Evolutionary conservation across 805 yeast genomes (phyloP), one percentile per base, ranked within the genome.

Genomic region (Candida piceae): DNA sequence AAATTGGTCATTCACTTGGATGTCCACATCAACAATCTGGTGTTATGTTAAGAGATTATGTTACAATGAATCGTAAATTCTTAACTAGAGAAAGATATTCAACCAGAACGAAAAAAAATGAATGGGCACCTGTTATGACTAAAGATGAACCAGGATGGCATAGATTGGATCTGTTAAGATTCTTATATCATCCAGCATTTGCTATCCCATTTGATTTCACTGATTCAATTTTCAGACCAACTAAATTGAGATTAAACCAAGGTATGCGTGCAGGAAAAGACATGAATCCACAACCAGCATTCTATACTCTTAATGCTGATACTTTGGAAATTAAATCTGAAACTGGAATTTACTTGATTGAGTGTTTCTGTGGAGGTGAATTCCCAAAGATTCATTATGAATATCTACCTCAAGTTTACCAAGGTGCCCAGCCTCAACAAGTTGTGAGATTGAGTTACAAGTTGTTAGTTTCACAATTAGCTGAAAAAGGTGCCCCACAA

Each of bases 1-100:
- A 90, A 56, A 81, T 90, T 35, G 97, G 98, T 1, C 97, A 90
- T 57, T 64, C 77, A 19, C 66, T 90, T 29, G 96, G 96, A 1
- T 84, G 90, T 45, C 97, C 97, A 1, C 97, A 90, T 61, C 93
- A 88, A 58, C 84, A 80, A 11, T 66, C 71, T 46, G 97, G 97
- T 15, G 83, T 90, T 19, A 93, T 90, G 97, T 62, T 87, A 26
- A 69, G 97, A 40, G 96, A 84, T 40, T 93, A 89, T 55, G 68
- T 79, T 16, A 76, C 80, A 40, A 74, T 87, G 70, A 84, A 88
- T 58, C 70, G 97, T 40, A 76, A 86, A 9, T 93, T 88, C 53
- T 67, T 81, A 64, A 77, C 95, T 0, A 66, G 78, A 40, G 97
- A 88, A 55, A 64, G 65, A 1, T 58, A 62, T 20, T 74, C 84